A percentile compares a stretch with the other conserved stretches of the same genome.
phyloP scores from a whole-genome alignment of 2,329 filamentous ascomycete genomes.

The Cadophora sp. region DNA sequence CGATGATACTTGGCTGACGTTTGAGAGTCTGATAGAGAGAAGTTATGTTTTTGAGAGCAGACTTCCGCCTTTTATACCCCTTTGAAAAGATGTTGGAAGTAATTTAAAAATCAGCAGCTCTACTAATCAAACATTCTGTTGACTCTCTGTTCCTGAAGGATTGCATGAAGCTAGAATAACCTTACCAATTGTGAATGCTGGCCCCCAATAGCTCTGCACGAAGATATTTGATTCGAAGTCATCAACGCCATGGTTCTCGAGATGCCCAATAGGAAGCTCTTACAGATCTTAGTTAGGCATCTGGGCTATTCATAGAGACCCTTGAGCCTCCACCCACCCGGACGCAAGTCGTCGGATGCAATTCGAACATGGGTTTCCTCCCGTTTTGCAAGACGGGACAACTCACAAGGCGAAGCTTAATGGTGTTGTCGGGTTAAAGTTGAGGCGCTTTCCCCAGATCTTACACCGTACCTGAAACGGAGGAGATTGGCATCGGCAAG shows the following conservation, averaged over 20 bases:
- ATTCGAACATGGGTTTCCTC: not conserved
- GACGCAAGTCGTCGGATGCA: slow-evolving; percentile 2
- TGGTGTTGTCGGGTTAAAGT: slow-evolving; percentile 13
- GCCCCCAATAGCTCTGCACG: not conserved
- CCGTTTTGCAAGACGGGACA: slow-evolving; percentile 1
- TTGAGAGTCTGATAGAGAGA: not conserved
- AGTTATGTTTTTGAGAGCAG: not conserved
- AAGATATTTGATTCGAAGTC: slow-evolving; percentile 7
- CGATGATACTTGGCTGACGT: not conserved
- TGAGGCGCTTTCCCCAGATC: slow-evolving; percentile 5
- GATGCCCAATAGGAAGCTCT: not conserved
- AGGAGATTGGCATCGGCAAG: slow-evolving; percentile 19
- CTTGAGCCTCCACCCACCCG: not conserved
- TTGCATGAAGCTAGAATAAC: slow-evolving; percentile 7
- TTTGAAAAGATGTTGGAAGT: not conserved
- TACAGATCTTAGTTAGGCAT: not conserved
- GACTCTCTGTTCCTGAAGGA: not conserved
- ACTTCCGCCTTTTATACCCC: not conserved
- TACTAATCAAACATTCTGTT: not conserved
- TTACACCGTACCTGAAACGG: slow-evolving; percentile 16
- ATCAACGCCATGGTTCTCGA: not conserved
- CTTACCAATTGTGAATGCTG: not conserved
- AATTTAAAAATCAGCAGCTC: not conserved
- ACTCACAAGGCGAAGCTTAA: not conserved
- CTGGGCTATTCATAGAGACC: slow-evolving; percentile 15